Evolutionary conservation across 352 stramenopile species (phyloP).

Genomic region (Phytophthora pisi): DNA sequence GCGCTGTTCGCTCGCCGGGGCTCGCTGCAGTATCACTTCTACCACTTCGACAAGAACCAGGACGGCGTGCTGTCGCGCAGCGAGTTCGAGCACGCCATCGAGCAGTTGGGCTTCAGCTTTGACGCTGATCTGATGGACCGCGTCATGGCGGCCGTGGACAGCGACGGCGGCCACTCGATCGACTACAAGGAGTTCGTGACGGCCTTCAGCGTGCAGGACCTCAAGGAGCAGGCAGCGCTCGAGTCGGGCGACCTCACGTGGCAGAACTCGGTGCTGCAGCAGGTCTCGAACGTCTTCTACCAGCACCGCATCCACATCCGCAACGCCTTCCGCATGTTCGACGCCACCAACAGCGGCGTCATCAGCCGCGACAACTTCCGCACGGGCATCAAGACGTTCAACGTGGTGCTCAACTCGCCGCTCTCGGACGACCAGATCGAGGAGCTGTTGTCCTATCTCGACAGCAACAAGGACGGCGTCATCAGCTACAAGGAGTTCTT

Average conservation of each 20-base stretch:
- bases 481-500: constrained; percentile 96
- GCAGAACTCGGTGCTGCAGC: constrained; percentile 93
- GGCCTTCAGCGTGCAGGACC: constrained; percentile 88
- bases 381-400: constrained; percentile 87
- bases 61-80: constrained; percentile 81
- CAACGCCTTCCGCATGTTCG: constrained; percentile 93
- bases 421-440: constrained; percentile 93
- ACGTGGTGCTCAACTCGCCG: constrained; percentile 87
- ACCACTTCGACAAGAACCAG: constrained; percentile 83
- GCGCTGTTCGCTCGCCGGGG: constrained; percentile 75
- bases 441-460: constrained; percentile 84
- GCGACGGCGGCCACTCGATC: constrained; percentile 87
- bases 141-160: constrained; percentile 89
- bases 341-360: constrained; percentile 79
- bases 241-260: constrained; percentile 80
- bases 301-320: constrained; percentile 94
- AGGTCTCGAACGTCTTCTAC: constrained; percentile 95
- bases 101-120: constrained; percentile 74
- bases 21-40: constrained; percentile 85
- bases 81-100: constrained; percentile 79
- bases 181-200: constrained; percentile 94
- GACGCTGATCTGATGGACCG: constrained; percentile 57
- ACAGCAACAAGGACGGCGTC: constrained; percentile 90
- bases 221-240: constrained; percentile 63
- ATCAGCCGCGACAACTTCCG: constrained; percentile 90